Evolutionary conservation across 805 yeast genomes (phyloP).

Genomic region (Kluyveromyces lactis): DNA sequence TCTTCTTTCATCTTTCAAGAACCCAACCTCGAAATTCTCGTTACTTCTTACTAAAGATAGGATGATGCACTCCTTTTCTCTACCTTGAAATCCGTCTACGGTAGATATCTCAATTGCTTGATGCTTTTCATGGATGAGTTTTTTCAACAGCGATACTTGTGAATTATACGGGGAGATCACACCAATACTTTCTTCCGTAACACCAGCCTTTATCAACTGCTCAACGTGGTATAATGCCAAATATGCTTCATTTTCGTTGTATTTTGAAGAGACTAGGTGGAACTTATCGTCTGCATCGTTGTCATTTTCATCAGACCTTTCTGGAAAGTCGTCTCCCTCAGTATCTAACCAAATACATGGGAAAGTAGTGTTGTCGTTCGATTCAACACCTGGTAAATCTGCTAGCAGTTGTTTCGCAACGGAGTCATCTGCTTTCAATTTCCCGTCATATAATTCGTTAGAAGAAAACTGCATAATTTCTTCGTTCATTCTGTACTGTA

Average conservation of each 20-base stretch:
- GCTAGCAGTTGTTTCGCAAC: slow-evolving; percentile 45
- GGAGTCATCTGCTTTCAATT: slow-evolving; percentile 51
- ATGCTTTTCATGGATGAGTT: slow-evolving; percentile 31
- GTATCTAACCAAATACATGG: slow-evolving; percentile 84
- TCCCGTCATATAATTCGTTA: slow-evolving; percentile 48
- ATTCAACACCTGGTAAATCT: slow-evolving; percentile 45
- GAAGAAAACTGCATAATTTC: slow-evolving; percentile 77
- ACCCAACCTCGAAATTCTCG: slow-evolving; percentile 64
- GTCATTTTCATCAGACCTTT: slow-evolving; percentile 36
- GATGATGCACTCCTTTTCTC: slow-evolving; percentile 84
- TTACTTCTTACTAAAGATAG: slow-evolving; percentile 79
- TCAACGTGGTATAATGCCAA: slow-evolving; percentile 52
- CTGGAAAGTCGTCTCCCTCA: slow-evolving; percentile 79
- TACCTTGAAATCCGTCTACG: slow-evolving; percentile 94
- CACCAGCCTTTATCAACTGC: slow-evolving; percentile 44
- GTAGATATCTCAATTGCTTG: slow-evolving; percentile 68
- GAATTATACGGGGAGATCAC: slow-evolving; percentile 87
- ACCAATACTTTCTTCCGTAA: slow-evolving; percentile 56
- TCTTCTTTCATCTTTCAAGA: slow-evolving; percentile 68
- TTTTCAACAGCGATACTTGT: slow-evolving; percentile 61
- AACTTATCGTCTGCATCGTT: slow-evolving; percentile 7
- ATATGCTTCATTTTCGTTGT: slow-evolving; percentile 67
- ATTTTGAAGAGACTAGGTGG: slow-evolving; percentile 44
- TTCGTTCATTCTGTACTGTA: slow-evolving; percentile 84
- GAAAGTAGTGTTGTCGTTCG: slow-evolving; percentile 46